Evolutionary conservation across 768 basidiomycete genomes (phyloP).

Genomic region (Candolleomyces efflorescens): DNA sequence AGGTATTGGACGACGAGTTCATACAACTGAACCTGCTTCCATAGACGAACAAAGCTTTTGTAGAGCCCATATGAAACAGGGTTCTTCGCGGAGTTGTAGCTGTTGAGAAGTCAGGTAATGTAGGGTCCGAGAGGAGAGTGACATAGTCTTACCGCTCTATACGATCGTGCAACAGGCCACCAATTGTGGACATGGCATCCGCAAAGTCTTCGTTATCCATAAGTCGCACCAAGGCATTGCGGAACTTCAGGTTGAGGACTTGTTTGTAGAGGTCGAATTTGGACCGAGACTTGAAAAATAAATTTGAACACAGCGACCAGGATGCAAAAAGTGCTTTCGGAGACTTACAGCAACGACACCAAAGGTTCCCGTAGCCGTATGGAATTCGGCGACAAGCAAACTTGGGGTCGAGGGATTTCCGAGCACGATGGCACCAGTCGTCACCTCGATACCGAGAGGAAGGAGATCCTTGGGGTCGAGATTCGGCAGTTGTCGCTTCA

Average conservation of each 20-base stretch:
- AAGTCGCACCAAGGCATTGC: constrained; percentile 56
- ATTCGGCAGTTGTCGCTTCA: constrained; percentile 60
- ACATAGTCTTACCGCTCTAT: constrained; percentile 43
- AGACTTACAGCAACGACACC: constrained; percentile 67
- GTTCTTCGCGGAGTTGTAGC: constrained; percentile 26
- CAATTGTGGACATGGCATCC: constrained; percentile 61
- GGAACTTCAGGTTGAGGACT: constrained; percentile 66
- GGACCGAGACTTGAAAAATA: constrained; percentile 61
- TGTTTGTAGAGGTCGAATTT: constrained; percentile 83
- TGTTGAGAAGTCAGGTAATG: constrained; percentile 10
- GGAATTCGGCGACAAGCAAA: constrained; percentile 79
- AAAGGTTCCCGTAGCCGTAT: constrained; percentile 72
- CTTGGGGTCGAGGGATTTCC: constrained; percentile 86
- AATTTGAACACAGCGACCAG: constrained; percentile 4
- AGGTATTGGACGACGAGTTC: constrained; percentile 32
- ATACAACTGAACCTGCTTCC: constrained; percentile 13
- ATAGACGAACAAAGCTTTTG: constrained; percentile 29
- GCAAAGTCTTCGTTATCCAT: constrained; percentile 76
- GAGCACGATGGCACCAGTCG: constrained; percentile 74
- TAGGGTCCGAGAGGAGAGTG: not conserved
- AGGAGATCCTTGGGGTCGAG: constrained; percentile 81
- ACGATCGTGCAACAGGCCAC: constrained; percentile 55
- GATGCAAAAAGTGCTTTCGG: not conserved
- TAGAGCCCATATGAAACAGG: constrained; percentile 32
- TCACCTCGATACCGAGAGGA: constrained; percentile 76